These are phyloP conservation scores for Candida schatavii DNA, from an alignment of 805 yeast species.

Conservation along the genomic window DNA sequence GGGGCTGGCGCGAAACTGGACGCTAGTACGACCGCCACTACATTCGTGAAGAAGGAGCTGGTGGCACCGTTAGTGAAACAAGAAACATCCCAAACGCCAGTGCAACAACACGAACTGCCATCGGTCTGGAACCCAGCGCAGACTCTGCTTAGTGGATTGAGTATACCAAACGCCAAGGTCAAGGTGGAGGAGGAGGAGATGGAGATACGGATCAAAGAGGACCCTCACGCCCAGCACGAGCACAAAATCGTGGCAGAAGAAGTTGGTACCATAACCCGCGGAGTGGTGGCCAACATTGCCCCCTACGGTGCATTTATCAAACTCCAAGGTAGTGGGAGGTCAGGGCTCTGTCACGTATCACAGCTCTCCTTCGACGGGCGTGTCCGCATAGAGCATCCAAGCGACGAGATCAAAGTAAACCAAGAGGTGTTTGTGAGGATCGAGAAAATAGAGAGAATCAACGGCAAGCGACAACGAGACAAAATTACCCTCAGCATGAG, in stretches of 20 bases:
- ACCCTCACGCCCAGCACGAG: neutral
- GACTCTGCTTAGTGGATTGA: constrained; percentile 7
- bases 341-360: constrained; percentile 78
- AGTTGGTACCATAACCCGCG: constrained; percentile 53
- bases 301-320: constrained; percentile 78
- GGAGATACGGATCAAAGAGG: neutral
- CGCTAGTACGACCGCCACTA: neutral
- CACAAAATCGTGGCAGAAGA: neutral
- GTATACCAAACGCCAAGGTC: constrained; percentile 15
- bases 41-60: no score
- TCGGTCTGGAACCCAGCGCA: no score
- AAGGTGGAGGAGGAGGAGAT: constrained; percentile 8
- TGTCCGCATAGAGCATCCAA: constrained; percentile 53
- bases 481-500: constrained; percentile 63
- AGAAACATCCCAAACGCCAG: constrained; percentile 2
- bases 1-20: constrained; percentile 3
- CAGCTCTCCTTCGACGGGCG: constrained; percentile 48
- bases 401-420: constrained; percentile 52
- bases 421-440: constrained; percentile 70
- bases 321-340: constrained; percentile 35
- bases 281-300: constrained; percentile 57
- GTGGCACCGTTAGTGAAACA: neutral
- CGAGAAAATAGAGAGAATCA: constrained; percentile 27
- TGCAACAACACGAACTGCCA: no score
- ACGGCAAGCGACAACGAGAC: constrained; percentile 18